Percentiles rank a stretch among this genome's conserved stretches.
Evolutionary conservation across 108 stramenopile genomes (phyloP).

Genomic region (Skeletonema costatum): DNA sequence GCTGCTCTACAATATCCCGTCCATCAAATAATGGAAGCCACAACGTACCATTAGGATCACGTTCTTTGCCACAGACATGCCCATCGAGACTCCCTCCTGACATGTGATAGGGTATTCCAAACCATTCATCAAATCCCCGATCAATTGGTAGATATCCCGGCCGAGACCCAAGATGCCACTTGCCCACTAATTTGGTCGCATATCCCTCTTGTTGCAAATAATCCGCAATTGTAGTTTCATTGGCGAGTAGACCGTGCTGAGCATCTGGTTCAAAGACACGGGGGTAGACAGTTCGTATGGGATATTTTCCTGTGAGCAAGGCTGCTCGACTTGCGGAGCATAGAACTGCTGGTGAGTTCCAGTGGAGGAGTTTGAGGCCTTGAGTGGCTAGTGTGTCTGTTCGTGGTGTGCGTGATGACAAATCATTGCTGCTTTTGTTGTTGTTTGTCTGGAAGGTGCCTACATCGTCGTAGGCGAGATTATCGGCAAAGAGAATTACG

Average conservation of each 20-base stretch:
- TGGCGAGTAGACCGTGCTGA: constrained; percentile 54
- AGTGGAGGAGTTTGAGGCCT: constrained; percentile 58
- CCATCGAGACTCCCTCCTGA: constrained; percentile 65
- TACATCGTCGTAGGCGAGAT: constrained; percentile 70
- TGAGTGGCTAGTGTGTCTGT: constrained; percentile 53
- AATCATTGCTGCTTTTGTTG: constrained; percentile 1
- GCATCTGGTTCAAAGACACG: constrained; percentile 67
- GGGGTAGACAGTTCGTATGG: constrained; percentile 63
- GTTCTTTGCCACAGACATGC: constrained; percentile 48
- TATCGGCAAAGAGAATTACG: constrained; percentile 73
- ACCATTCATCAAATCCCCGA: constrained; percentile 81
- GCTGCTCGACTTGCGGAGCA: constrained; percentile 73
- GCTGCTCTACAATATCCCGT: too few relatives aligned
- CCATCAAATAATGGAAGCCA: constrained; percentile 56
- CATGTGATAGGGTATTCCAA: constrained; percentile 82
- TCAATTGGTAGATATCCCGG: constrained; percentile 61
- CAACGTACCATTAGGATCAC: constrained; percentile 51
- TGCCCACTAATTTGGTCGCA: constrained; percentile 74
- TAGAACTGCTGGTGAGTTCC: constrained; percentile 72
- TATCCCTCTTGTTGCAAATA: constrained; percentile 61
- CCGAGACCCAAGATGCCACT: constrained; percentile 82
- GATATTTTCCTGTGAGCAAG: constrained; percentile 71
- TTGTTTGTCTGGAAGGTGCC: constrained; percentile 43
- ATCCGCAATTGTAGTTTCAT: constrained; percentile 67
- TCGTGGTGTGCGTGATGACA: constrained; percentile 46